phyloP scores from a whole-genome alignment of 257 asterid genomes.

The Fraxinus cuspidata region DNA sequence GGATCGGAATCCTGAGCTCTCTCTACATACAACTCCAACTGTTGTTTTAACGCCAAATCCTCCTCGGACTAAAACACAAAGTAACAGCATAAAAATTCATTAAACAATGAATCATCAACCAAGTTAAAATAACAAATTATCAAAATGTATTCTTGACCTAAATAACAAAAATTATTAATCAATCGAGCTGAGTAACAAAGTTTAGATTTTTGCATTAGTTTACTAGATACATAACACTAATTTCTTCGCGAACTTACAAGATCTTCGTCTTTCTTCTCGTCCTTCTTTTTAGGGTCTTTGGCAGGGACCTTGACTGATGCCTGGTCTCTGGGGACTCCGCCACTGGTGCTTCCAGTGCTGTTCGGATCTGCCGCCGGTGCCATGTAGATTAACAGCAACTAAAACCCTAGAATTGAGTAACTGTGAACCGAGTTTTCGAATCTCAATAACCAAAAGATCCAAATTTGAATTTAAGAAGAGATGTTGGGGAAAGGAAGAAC shows the following conservation, averaged over 20 bases:
- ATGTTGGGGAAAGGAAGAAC: neutral
- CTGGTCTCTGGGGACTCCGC: slow-evolving; percentile 56
- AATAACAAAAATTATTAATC: neutral
- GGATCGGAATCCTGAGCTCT: slow-evolving; percentile 86
- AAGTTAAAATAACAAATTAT: neutral
- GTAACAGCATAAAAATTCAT: slow-evolving; percentile 16
- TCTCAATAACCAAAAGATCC: neutral
- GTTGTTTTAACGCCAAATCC: slow-evolving; percentile 90
- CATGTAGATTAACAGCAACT: slow-evolving; percentile 29
- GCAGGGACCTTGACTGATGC: slow-evolving; percentile 57
- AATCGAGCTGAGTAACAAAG: neutral
- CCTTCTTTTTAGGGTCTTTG: slow-evolving; percentile 85
- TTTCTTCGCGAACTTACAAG: slow-evolving; percentile 56
- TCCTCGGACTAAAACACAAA: slow-evolving; percentile 72
- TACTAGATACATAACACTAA: neutral
- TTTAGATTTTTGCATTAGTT: neutral
- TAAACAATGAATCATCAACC: neutral
- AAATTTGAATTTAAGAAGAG: neutral
- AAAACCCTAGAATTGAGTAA: slow-evolving; percentile 34
- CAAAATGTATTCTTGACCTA: neutral
- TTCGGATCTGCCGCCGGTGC: slow-evolving; percentile 53
- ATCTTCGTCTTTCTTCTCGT: slow-evolving; percentile 95
- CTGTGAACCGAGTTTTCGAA: neutral
- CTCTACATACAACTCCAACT: slow-evolving; percentile 89
- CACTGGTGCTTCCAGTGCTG: slow-evolving; percentile 40